Percentiles rank a stretch among this genome's conserved stretches.
Evolutionary conservation across 805 yeast species (phyloP).

Genomic region (Scheffersomyces ergatensis): DNA sequence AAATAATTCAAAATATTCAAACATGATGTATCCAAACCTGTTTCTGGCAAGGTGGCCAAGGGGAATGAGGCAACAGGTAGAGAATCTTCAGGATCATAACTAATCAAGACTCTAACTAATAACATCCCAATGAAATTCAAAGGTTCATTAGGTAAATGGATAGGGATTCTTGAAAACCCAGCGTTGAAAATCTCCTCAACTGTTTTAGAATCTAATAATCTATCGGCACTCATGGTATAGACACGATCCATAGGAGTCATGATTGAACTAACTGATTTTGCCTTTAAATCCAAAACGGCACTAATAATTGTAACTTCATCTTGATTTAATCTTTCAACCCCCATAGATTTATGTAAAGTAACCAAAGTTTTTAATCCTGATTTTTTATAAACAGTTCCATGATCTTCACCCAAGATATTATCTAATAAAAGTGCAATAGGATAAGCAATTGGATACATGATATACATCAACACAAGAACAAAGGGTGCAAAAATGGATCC

Average conservation of each 20-base stretch:
- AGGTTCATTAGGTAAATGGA: slow-evolving; percentile 86
- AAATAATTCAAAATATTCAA: slow-evolving; percentile 90
- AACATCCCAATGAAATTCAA: slow-evolving; percentile 92
- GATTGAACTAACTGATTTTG: slow-evolving; percentile 77
- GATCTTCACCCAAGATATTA: slow-evolving; percentile 86
- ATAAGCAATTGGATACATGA: slow-evolving; percentile 88
- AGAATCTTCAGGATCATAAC: slow-evolving; percentile 96
- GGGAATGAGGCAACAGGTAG: slow-evolving; percentile 92
- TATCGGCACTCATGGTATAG: slow-evolving; percentile 82
- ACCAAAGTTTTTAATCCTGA: slow-evolving; percentile 92
- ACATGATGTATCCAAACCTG: slow-evolving; percentile 88
- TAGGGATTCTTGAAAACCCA: slow-evolving; percentile 94
- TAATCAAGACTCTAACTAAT: slow-evolving; percentile 84
- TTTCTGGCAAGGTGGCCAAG: slow-evolving; percentile 93
- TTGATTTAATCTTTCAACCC: slow-evolving; percentile 86
- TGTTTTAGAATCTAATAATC: slow-evolving; percentile 74
- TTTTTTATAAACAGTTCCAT: slow-evolving; percentile 91
- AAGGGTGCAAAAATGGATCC: slow-evolving; percentile 92
- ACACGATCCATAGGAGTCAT: slow-evolving; percentile 95
- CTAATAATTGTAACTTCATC: slow-evolving; percentile 96
- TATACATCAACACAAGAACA: slow-evolving; percentile 79
- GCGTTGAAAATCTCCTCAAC: slow-evolving; percentile 90
- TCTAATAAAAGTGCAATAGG: slow-evolving; percentile 85
- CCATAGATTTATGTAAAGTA: slow-evolving; percentile 90
- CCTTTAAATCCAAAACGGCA: slow-evolving; percentile 91